A percentile compares a stretch with the other conserved stretches of the same genome.
Evolutionary conservation across 257 asterid genomes (phyloP).

Genomic region (Solanum dulcamara): DNA sequence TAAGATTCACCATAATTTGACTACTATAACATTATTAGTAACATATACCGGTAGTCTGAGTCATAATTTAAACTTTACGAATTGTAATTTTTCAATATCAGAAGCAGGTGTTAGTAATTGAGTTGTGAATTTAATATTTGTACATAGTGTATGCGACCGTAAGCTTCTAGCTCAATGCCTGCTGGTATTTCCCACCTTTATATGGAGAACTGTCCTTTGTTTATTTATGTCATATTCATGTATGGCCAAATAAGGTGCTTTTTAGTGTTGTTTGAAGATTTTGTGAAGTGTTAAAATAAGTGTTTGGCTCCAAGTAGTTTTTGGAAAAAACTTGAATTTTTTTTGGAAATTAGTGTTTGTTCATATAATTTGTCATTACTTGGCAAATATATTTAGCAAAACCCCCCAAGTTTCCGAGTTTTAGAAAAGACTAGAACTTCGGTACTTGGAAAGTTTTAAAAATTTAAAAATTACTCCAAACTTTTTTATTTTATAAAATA

Average conservation of each 20-base stretch:
- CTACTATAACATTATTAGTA: neutral
- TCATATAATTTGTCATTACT: no score
- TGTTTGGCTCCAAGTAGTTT: no score
- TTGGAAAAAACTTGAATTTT: no score
- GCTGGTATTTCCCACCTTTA: neutral
- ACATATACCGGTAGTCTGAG: neutral
- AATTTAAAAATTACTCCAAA: no score
- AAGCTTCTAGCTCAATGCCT: no score
- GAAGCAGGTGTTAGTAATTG: neutral
- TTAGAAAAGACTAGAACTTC: no score
- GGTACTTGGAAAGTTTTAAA: no score
- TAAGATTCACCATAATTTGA: neutral
- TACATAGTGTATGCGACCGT: neutral
- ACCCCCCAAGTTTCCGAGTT: no score
- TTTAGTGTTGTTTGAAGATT: neutral
- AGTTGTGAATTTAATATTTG: neutral
- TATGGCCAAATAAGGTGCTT: neutral
- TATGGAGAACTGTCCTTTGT: neutral
- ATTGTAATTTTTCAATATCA: neutral
- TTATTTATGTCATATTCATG: neutral
- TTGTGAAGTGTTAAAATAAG: neutral
- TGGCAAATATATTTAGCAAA: no score
- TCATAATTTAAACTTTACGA: neutral
- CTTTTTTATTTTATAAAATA: no score
- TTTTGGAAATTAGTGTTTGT: no score